Conservation (phyloP, 805 yeast genomes). For the Lipomyces orientalis region DNA sequence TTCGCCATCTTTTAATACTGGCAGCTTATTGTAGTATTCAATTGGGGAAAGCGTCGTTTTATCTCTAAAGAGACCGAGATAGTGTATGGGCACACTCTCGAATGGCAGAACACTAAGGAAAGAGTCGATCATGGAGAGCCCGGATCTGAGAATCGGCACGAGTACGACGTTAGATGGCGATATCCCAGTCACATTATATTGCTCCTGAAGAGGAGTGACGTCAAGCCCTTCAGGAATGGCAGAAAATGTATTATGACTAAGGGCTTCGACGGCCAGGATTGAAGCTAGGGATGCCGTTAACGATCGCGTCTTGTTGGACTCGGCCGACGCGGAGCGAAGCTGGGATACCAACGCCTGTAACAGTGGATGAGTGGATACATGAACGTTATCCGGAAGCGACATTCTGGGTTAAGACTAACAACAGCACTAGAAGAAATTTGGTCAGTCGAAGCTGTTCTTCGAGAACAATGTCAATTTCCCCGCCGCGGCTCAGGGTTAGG, state of each 20-base stretch:
- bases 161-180: conserved; percentile 39
- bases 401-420: background rate
- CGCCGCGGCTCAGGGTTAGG: background rate
- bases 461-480: background rate
- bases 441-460: background rate
- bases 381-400: conserved; percentile 29
- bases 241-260: conserved; percentile 32
- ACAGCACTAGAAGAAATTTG: background rate
- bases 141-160: conserved; percentile 46
- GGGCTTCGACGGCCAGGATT: conserved; percentile 43
- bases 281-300: conserved; percentile 39
- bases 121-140: conserved; percentile 44
- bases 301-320: conserved; percentile 33
- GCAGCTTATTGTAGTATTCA: conserved; percentile 47
- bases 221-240: conserved; percentile 14
- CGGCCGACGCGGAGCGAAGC: conserved; percentile 38
- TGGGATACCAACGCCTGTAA: conserved; percentile 41
- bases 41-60: conserved; percentile 43
- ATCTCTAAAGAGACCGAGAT: conserved; percentile 46
- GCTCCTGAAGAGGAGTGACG: conserved; percentile 27
- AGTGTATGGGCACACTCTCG: conserved; percentile 43
- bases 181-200: conserved; percentile 23
- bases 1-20: conserved; percentile 28
- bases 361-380: conserved; percentile 40
- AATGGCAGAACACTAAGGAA: conserved; percentile 42